phyloP scores from a whole-genome alignment of 345 rosid species.

The Boechera stricta region DNA sequence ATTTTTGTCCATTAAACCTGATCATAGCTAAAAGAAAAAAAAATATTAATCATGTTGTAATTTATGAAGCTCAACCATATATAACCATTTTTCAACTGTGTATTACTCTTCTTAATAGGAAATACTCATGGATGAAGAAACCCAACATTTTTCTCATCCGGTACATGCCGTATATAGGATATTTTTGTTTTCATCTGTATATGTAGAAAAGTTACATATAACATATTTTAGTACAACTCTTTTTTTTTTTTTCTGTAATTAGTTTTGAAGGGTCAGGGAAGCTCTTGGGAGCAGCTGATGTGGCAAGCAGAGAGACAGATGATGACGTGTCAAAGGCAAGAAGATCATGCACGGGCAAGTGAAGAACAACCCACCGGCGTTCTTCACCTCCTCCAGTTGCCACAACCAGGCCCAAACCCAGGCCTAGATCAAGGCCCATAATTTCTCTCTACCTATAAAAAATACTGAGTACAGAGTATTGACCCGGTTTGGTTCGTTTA shows the following conservation, averaged over 20 bases:
- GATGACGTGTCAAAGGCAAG: constrained; percentile 10
- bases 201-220: no score
- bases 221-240: no score
- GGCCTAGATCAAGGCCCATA: not conserved
- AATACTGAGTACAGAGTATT: no score
- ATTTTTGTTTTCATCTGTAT: no score
- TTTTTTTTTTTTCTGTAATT: no score
- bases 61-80: not conserved
- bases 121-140: constrained; percentile 29
- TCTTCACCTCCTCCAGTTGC: constrained; percentile 22
- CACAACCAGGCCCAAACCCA: not conserved
- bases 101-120: not conserved
- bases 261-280: constrained; percentile 7
- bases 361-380: constrained; percentile 18
- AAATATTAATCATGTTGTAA: not conserved
- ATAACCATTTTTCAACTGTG: not conserved
- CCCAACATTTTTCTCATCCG: not conserved
- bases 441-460: not conserved
- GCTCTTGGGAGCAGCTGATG: constrained; percentile 31
- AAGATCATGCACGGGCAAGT: constrained; percentile 14
- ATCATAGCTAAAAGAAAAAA: not conserved
- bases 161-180: not conserved
- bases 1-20: not conserved
- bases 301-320: constrained; percentile 28
- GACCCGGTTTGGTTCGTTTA: constrained; percentile 21